Percentiles rank a stretch among this genome's conserved stretches.
Evolutionary conservation across 1,139 yeast species (phyloP).

Genomic region (Sugiyamaella novakii): DNA sequence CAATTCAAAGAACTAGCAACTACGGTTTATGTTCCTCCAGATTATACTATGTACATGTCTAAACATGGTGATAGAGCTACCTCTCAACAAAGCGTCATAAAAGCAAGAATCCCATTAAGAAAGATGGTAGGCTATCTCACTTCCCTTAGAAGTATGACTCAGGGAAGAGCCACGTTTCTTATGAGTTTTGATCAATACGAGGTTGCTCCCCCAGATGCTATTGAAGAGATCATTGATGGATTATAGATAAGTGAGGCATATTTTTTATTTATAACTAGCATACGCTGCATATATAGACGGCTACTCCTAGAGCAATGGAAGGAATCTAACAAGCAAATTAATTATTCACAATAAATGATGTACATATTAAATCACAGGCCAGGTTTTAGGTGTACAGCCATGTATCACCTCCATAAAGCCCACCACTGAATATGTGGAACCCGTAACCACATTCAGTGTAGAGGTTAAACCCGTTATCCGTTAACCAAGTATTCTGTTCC

Average conservation of each 20-base stretch:
- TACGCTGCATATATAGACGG: too few species aligned
- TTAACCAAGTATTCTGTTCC: background rate
- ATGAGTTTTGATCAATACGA: constrained; percentile 80
- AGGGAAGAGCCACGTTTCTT: constrained; percentile 83
- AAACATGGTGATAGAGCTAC: constrained; percentile 40
- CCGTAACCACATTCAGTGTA: background rate
- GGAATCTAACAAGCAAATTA: too few species aligned
- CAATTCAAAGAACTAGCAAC: constrained; percentile 38
- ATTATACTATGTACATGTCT: constrained; percentile 46
- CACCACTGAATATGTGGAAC: background rate
- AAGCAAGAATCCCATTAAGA: constrained; percentile 79
- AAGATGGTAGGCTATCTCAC: constrained; percentile 90
- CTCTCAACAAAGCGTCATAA: constrained; percentile 52
- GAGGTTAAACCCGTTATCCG: background rate
- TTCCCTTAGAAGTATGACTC: constrained; percentile 77
- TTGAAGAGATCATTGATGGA: constrained; percentile 18
- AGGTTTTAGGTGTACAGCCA: too few species aligned
- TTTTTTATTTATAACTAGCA: too few species aligned
- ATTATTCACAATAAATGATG: too few species aligned
- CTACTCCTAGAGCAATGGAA: too few species aligned
- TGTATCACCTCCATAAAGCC: too few species aligned
- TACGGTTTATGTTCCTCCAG: constrained; percentile 44
- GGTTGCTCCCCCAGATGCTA: constrained; percentile 23
- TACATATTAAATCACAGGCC: too few species aligned
- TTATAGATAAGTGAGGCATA: constrained; percentile 3